These are phyloP conservation scores for Sophora flavescens DNA, from an alignment of 306 rosid genomes.

Conservation along the genomic window DNA sequence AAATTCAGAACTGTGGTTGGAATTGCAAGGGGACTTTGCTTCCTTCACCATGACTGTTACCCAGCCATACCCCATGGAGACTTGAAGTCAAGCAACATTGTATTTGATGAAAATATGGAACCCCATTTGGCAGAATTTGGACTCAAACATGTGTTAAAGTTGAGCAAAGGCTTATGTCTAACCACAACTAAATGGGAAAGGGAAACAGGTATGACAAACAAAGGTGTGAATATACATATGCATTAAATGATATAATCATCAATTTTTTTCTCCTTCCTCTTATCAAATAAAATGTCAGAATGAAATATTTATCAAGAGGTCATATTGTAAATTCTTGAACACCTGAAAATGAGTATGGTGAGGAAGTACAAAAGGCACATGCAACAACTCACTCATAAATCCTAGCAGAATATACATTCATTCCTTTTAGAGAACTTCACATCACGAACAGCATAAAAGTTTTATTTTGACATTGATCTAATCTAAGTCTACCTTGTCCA, in stretches of 20 bases:
- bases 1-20: constrained; percentile 75
- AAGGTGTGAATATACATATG: neutral
- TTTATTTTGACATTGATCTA: neutral
- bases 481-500: neutral
- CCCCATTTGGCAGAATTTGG: constrained; percentile 89
- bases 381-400: constrained; percentile 1
- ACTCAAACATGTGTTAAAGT: constrained; percentile 62
- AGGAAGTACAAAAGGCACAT: constrained; percentile 16
- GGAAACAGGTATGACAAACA: constrained; percentile 73
- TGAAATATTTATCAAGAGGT: constrained; percentile 17
- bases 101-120: constrained; percentile 93
- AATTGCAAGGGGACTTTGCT: constrained; percentile 79
- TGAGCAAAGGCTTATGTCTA: constrained; percentile 57
- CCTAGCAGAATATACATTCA: neutral
- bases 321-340: constrained; percentile 13
- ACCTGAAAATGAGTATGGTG: constrained; percentile 4
- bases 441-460: constrained; percentile 1
- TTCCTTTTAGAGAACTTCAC: constrained; percentile 7
- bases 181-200: constrained; percentile 56
- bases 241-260: constrained; percentile 7
- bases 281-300: constrained; percentile 20
- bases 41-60: constrained; percentile 89
- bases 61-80: constrained; percentile 92
- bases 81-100: constrained; percentile 74
- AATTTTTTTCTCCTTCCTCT: neutral